Base-by-base conservation (phyloP, 148 eudicot species). In the Vaccinium vitisidaea region DNA sequence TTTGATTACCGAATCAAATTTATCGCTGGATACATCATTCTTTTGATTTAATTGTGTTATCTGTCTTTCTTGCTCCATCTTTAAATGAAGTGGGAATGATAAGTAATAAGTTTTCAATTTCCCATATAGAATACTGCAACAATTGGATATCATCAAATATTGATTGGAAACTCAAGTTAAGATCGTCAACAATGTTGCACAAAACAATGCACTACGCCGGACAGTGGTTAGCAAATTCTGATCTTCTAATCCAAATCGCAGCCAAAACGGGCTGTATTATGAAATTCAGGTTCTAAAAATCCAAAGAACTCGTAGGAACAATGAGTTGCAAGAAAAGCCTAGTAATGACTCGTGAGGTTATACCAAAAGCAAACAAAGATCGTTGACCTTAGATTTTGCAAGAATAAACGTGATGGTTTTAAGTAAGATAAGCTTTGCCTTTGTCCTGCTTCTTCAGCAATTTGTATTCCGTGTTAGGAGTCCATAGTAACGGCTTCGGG, bases 401-500 rank as follows among this genome's bases (percentile, higher is more conserved):
- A 52, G 77, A 71, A 36, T 25, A 21, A 53, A 36, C 8, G 67
- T 14, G 2, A 53, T 53, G 36, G 63, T 18, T 71, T 54, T 27
- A 63, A 25, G 84, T 82, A 73, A 71, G 84, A 71, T 27, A 69
- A 52, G 52, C 78, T 54, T 54, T 5, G 48, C 49, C 30, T 70
- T 71, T 32, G n/a, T 11, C 50, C 19, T 39, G 32, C 32, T 65
- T 65, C 70, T 73, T 70, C 63, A 18, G 79, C 77, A 74, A 30
- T 11, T 63, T 63, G 15, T 43, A 18, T 67, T 65, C 21, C 36
- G 27, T 82, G 12, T 75, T 75, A 93, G 0, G 94, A 91, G 88
- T 94, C 98, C 86, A 88, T 87, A 30, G 90, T 90, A n/a, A 96
- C 91, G 12, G 93, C 94, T 90, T 94, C 95, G 50, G 90, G 91